Base-by-base conservation (phyloP, 192 early-diverging fungal species). In the Coemansia sp. region DNA sequence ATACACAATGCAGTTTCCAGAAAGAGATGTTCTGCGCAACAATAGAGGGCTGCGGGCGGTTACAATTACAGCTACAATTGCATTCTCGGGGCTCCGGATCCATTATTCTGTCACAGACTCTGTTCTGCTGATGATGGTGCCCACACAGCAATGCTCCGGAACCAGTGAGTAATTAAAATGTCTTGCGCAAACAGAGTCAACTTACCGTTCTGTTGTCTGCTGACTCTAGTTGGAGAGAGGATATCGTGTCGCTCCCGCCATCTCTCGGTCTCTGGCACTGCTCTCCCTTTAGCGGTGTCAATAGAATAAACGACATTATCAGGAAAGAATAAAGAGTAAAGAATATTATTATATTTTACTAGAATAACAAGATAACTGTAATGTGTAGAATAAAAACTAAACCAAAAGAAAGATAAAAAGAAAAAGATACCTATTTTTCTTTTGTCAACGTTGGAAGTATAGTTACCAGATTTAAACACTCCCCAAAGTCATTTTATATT, bases 251-350 rank as follows among this genome's bases (percentile, higher is more conserved):
- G 13, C 26, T 26, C 26, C 26, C 26, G 26, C 57, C 16, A 18
- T 70, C 57, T 40, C 57, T 59, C 57, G 38, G 19, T 38, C n/a
- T 23, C 57, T 54, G 52, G 52, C 26, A 23, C 52, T 59, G 57
- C n/a, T 66, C 64, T 18, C 59, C 52, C 9, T 45, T 42, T 15
- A 78, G 64, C 59, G 76, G 76, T 26, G 76, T 78, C 16, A 78
- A 67, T 38, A 78, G 37, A 21, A 78, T 53, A 70, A 78, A 78
- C 63, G 76, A 66, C 76, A 70, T 69, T 1, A 21, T 9, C 4
- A 63, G 44, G 8, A 26, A 13, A 4, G 6, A 15, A 43, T 42
- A 66, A 21, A 44, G 56, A 18, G n/a, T n/a, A n/a, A n/a, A n/a
- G n/a, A n/a, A 44, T 60, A 54, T 40, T 54, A 54, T 26, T 26